phyloP scores from a whole-genome alignment of 495 filamentous ascomycete genomes.

The Penicillium malachiteum region DNA sequence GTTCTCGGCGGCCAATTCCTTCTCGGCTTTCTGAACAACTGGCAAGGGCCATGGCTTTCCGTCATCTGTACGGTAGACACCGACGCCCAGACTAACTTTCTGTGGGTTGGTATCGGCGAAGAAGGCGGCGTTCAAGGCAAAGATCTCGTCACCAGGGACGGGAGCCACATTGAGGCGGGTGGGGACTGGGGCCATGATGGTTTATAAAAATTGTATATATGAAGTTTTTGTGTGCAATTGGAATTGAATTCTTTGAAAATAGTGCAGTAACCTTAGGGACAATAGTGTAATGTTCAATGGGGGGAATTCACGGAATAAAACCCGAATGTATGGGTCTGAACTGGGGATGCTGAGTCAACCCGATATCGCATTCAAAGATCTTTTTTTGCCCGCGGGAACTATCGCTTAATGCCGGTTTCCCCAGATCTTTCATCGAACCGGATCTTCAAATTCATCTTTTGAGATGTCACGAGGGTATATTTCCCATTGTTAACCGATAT shows the following conservation, averaged over 20 bases:
- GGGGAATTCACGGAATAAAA: no score
- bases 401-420: slow-evolving; percentile 26
- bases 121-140: slow-evolving; percentile 46
- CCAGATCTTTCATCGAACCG: not conserved
- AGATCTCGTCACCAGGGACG: slow-evolving; percentile 50
- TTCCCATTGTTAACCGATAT: slow-evolving; percentile 17
- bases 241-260: not conserved
- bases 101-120: slow-evolving; percentile 40
- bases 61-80: slow-evolving; percentile 53
- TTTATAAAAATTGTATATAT: not conserved
- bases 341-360: slow-evolving; percentile 27
- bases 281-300: no score
- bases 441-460: not conserved
- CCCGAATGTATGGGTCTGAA: not conserved
- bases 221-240: slow-evolving; percentile 3
- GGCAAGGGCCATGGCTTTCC: slow-evolving; percentile 54
- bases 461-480: slow-evolving; percentile 11
- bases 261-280: no score
- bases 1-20: slow-evolving; percentile 36
- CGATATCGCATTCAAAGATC: slow-evolving; percentile 24
- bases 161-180: slow-evolving; percentile 36
- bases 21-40: slow-evolving; percentile 45
- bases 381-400: slow-evolving; percentile 28
- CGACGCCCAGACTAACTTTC: slow-evolving; percentile 50
- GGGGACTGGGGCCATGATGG: slow-evolving; percentile 34